Evolutionary conservation across 306 rosid species (phyloP), one percentile per base, ranked within the genome.

Genomic region (Calophaca sinica): DNA sequence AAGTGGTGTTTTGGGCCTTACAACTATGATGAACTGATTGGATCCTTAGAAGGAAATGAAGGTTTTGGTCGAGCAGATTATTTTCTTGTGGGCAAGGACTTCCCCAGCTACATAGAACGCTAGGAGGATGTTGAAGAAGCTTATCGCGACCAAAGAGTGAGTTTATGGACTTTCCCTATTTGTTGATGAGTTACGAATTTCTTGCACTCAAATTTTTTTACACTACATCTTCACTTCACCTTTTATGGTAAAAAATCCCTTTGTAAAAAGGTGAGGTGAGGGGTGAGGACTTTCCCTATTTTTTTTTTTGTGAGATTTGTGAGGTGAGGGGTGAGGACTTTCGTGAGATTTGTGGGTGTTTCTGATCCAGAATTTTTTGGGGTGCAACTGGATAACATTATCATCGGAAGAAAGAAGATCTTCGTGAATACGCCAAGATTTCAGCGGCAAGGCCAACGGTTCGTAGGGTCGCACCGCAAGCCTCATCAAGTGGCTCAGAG

Each of bases 11-110:
- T 96, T 64, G 99, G 99, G 59, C 12, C 89, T 8, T 78, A 72
- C 89, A 79, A 87, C 79, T 96, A 92, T 60, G 87, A 92, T 49
- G 92, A 92, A 55, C 44, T 96, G 82, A 87, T 96, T 12, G 93
- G 91, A 50, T 96, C 99, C 62, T 80, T 96, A 65, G 98, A 96
- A 83, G 99, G 96, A 76, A 85, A 90, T 75, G 97, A 92, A 85
- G 99, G 99, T 58, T 96, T 79, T 80, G 99, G 99, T 65, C 87
- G 74, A 20, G 99, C 89, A 53, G 99, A 96, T 83, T 96, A 96
- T 81, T 96, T 96, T 85, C 99, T 96, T 6, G 99, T 96, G 74
- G 99, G 93, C 62, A 85, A 92, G 72, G 99, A 96, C 93, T 96
- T 96, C 88, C 98, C 97, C 71, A 89, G 96, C 85, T 96, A 96